Conservation (phyloP, 805 yeast species). For the Candida stauntonica region DNA sequence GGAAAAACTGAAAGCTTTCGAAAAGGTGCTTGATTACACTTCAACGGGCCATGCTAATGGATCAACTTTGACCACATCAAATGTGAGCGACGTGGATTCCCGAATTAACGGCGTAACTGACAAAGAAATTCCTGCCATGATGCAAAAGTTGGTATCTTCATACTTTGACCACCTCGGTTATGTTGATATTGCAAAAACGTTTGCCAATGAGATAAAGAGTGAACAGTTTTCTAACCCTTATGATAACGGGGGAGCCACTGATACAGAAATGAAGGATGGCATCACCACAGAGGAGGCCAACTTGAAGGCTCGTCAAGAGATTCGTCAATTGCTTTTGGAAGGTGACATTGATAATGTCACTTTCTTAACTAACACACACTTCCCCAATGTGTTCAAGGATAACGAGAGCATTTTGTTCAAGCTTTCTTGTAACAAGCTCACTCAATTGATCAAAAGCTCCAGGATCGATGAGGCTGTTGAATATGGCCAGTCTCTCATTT, state of each 20-base stretch:
- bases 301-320: constrained; percentile 39
- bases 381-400: constrained; percentile 34
- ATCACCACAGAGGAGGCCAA: constrained; percentile 31
- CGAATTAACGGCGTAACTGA: constrained; percentile 12
- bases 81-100: constrained; percentile 4
- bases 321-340: constrained; percentile 37
- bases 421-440: constrained; percentile 40
- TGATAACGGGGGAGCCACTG: constrained; percentile 2
- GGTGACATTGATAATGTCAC: constrained; percentile 36
- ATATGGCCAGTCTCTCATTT: constrained; percentile 37
- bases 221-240: constrained; percentile 22
- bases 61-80: not conserved
- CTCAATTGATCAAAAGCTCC: constrained; percentile 32
- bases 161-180: constrained; percentile 60
- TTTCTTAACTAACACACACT: constrained; percentile 23
- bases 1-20: constrained; percentile 37
- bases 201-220: constrained; percentile 40
- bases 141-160: constrained; percentile 36
- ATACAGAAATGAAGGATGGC: constrained; percentile 10
- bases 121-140: constrained; percentile 24
- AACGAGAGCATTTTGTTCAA: constrained; percentile 35
- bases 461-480: constrained; percentile 32
- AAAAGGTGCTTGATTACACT: constrained; percentile 16
- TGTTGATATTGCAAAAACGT: constrained; percentile 47
- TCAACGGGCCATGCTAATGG: not conserved